Base-by-base conservation (phyloP, 768 basidiomycete genomes). In the Agaricus subrufescens region DNA sequence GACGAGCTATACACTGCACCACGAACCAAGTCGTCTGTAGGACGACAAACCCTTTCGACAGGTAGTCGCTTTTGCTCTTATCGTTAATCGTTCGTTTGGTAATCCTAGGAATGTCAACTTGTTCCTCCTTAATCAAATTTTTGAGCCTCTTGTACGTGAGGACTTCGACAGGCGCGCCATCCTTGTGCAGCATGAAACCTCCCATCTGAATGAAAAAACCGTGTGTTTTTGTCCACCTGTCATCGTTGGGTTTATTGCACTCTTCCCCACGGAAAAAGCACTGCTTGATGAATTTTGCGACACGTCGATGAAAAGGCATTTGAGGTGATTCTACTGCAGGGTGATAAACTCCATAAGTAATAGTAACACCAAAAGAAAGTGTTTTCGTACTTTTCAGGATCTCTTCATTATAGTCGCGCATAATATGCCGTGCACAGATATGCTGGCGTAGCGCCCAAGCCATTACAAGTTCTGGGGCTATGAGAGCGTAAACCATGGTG, bases 31-130 rank as follows among this genome's bases (percentile, higher is more conserved):
- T 46, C 12, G 61, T 47, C 48, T 70, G 69, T 9, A 63, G 6
- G 9, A 64, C 14, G 6, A 66, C 58, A 12, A 70, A 40, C 4
- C 47, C 39, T 38, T 68, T 69, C 8, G 63, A 52, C 8, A 70
- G 55, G 12, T 52, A 57, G 30, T 68, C 62, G 0, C 58, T 63
- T 46, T 68, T 68, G 60, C 66, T 68, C 29, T 61, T 61, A 62
- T 68, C 63, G 27, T 54, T 48, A 45, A 70, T 67, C 8, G 58
- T 52, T 38, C 53, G 50, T 29, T 58, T 46, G 8, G 56, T 46
- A 37, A 62, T 49, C n/a, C 50, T 43, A 11, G 60, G 58, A 14
- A 58, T 52, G 26, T 58, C 44, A 4, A 61, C 52, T 39, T 52
- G 12, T 11, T 50, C 44, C 12, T 23, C 29, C 11, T 14, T 7